phyloP scores from a whole-genome alignment of 768 basidiomycete genomes.

The Suillus fuscotomentosus region DNA sequence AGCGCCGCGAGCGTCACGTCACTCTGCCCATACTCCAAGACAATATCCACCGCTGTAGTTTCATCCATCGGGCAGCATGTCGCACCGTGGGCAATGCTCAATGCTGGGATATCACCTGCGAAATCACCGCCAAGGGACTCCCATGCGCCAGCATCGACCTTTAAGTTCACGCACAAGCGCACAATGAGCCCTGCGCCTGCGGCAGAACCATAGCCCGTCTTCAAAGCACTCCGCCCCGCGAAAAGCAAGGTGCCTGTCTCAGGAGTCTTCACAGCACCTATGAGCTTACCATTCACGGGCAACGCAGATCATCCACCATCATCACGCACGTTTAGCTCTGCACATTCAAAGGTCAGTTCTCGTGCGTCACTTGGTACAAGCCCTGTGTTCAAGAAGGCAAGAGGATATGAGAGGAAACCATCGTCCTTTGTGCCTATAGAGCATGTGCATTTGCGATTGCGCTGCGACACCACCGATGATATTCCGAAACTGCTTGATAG shows the following conservation, averaged over 20 bases:
- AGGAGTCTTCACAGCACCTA: slow-evolving; percentile 22
- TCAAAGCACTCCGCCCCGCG: slow-evolving; percentile 58
- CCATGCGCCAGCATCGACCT: slow-evolving; percentile 25
- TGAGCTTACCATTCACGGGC: slow-evolving; percentile 11
- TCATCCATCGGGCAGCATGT: slow-evolving; percentile 53
- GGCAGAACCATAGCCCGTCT: slow-evolving; percentile 54
- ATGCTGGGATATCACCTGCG: slow-evolving; percentile 37
- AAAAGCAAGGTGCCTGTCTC: slow-evolving; percentile 25
- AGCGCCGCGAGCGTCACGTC: slow-evolving; percentile 45
- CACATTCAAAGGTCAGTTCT: slow-evolving; percentile 30
- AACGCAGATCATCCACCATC: slow-evolving; percentile 30
- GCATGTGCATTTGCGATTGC: slow-evolving; percentile 6
- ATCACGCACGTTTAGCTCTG: slow-evolving; percentile 36
- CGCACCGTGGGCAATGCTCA: slow-evolving; percentile 57
- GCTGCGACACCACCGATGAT: not conserved
- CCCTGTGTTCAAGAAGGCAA: slow-evolving; percentile 36
- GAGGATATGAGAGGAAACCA: slow-evolving; percentile 19
- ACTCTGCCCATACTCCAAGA: slow-evolving; percentile 48
- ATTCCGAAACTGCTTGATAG: slow-evolving; percentile 7
- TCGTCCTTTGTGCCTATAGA: slow-evolving; percentile 24
- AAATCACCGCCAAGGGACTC: slow-evolving; percentile 26
- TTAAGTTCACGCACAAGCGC: slow-evolving; percentile 43
- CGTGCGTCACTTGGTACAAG: slow-evolving; percentile 21
- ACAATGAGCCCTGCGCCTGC: slow-evolving; percentile 59
- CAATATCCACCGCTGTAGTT: slow-evolving; percentile 17